phyloP scores from a whole-genome alignment of 2,329 filamentous ascomycete genomes.

The Septoria linicola region DNA sequence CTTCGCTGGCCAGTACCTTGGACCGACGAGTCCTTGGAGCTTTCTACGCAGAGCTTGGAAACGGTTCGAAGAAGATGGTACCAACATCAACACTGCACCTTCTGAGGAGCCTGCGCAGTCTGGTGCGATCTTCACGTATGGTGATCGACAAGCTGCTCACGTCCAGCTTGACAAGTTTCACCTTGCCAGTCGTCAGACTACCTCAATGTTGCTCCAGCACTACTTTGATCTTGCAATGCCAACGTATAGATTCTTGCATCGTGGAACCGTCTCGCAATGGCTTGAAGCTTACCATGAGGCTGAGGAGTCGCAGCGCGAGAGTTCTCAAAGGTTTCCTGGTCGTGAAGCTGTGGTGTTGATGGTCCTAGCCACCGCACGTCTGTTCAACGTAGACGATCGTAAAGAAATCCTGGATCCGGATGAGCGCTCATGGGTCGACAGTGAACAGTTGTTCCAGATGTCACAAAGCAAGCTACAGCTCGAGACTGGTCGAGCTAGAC shows the following conservation, averaged over 20 bases:
- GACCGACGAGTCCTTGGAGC: constrained; percentile 31
- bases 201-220: constrained; percentile 36
- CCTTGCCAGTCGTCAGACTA: constrained; percentile 39
- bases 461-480: constrained; percentile 27
- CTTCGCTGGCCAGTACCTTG: constrained; percentile 31
- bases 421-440: constrained; percentile 24
- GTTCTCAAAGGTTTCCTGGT: constrained; percentile 43
- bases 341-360: constrained; percentile 52
- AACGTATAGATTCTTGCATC: constrained; percentile 48
- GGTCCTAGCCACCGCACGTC: constrained; percentile 52
- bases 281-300: constrained; percentile 49
- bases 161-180: constrained; percentile 44
- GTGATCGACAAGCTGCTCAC: constrained; percentile 51
- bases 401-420: constrained; percentile 20
- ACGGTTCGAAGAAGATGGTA: constrained; percentile 42
- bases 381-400: constrained; percentile 32
- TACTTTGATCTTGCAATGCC: constrained; percentile 49
- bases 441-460: constrained; percentile 34
- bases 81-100: constrained; percentile 10
- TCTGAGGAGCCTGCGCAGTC: constrained; percentile 37
- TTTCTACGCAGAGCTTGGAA: constrained; percentile 54
- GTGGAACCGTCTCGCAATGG: constrained; percentile 44
- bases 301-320: constrained; percentile 37
- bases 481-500: constrained; percentile 30
- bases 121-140: constrained; percentile 52